Evolutionary conservation across 176 grass and related monocot genomes (phyloP).

Genomic region (Cenchrus fungigraminus): DNA sequence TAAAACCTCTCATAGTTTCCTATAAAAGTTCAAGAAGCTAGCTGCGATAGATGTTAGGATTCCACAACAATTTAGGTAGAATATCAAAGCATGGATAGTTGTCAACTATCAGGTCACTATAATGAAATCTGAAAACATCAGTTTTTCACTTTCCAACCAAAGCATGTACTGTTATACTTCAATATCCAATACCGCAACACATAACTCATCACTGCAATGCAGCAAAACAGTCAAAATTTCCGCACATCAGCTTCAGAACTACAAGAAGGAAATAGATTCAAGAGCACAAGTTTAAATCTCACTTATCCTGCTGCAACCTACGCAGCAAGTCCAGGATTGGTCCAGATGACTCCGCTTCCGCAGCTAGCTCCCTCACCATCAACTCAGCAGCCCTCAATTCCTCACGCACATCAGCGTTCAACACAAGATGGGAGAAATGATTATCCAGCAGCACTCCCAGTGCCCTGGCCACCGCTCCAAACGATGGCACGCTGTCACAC

Average conservation of each 20-base stretch:
- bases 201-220: conserved; percentile 19
- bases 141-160: neutral
- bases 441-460: conserved; percentile 72
- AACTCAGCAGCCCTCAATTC: conserved; percentile 48
- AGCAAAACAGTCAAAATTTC: conserved; percentile 34
- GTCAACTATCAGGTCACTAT: neutral
- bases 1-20: neutral
- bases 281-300: neutral
- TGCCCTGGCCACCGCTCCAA: conserved; percentile 47
- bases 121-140: neutral
- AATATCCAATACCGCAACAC: neutral
- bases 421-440: conserved; percentile 79
- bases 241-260: neutral
- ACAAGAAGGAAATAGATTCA: conserved; percentile 15
- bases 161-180: neutral
- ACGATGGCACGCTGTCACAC: conserved; percentile 60
- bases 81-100: neutral
- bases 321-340: conserved; percentile 54
- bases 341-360: conserved; percentile 52
- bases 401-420: conserved; percentile 64
- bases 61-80: neutral
- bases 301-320: conserved; percentile 50
- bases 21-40: neutral
- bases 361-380: conserved; percentile 48
- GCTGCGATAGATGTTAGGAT: conserved; percentile 2